Base-by-base conservation (phyloP, 2,329 filamentous ascomycete genomes). In the Mycosphaerella sp. region DNA sequence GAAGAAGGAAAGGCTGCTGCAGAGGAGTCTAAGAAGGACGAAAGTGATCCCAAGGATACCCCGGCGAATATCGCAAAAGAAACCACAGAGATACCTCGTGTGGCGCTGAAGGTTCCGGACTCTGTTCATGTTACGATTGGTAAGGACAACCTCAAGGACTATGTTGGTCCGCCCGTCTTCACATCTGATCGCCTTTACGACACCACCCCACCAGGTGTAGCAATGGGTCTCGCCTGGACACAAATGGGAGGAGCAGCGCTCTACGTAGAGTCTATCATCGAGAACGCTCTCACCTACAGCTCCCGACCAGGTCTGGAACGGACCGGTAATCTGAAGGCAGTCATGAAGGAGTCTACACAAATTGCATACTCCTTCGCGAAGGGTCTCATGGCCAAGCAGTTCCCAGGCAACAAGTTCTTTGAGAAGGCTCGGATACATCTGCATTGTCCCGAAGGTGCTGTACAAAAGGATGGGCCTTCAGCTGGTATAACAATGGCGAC, bases 401-500 rank as follows among this genome's bases (percentile, higher is more conserved):
- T 90, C 73, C 84, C 89, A 0, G 84, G 89, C 52, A 98, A 98
- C 71, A 81, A 84, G 68, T 98, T 97, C 77, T 95, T 98, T 64
- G 89, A 97, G 66, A 90, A 93, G 73, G 93, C 91, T 8, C 89
- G 86, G 72, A 81, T 98, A 67, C 93, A 98, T 71, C 77, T 98
- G 59, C 93, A 98, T 74, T 95, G 95, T 53, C 93, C 93, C 0
- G 93, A 98, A 68, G 93, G 93, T 5, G 93, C 93, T 7, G 90
- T 96, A 50, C 87, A 87, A 61, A 98, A 98, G 73, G 93, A 98
- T 67, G 93, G 75, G 10, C 75, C 75, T 0, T 71, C 67, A 41
- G 93, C 93, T 16, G 93, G 93, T 67, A 93, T 98, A 65, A 98
- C 93, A 6, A 98, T 98, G 93, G 86, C 93, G n/a, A 95, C 89